Evolutionary conservation across 1,284 basidiomycete species (phyloP).

Genomic region (Ustilago xerochloae): DNA sequence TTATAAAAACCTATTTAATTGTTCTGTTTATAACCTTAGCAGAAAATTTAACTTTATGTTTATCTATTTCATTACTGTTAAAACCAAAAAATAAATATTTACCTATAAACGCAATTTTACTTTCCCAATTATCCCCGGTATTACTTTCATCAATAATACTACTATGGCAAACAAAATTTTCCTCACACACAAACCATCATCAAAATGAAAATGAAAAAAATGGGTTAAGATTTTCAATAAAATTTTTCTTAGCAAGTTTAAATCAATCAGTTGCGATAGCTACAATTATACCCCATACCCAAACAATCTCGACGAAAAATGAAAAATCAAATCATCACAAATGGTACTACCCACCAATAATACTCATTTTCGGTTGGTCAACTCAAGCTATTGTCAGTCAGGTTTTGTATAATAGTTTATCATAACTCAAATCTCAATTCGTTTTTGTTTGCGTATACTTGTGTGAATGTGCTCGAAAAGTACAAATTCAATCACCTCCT

Average conservation of each 20-base stretch:
- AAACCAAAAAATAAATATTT: no score
- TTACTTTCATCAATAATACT: slow-evolving; percentile 84
- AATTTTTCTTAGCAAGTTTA: slow-evolving; percentile 62
- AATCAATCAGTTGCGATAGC: slow-evolving; percentile 42
- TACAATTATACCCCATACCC: slow-evolving; percentile 7
- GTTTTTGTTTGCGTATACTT: no score
- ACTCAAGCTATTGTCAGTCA: no score
- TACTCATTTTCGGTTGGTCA: no score
- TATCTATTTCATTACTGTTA: not conserved
- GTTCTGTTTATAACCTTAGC: slow-evolving; percentile 21
- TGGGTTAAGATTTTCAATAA: no score
- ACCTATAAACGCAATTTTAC: slow-evolving; percentile 82
- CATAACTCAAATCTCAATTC: no score
- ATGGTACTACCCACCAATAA: no score
- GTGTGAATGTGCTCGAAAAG: no score
- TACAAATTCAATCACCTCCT: slow-evolving; percentile 72
- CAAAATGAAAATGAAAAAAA: not conserved
- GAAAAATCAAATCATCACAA: no score
- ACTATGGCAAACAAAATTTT: slow-evolving; percentile 76
- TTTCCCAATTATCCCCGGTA: slow-evolving; percentile 86
- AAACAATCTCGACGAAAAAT: no score
- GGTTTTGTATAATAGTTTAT: no score
- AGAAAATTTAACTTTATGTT: slow-evolving; percentile 21
- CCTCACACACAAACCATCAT: not conserved
- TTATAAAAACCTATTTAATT: no score